phyloP scores from a whole-genome alignment of 2,329 filamentous ascomycete species.

The Cordyceps pruinosa region DNA sequence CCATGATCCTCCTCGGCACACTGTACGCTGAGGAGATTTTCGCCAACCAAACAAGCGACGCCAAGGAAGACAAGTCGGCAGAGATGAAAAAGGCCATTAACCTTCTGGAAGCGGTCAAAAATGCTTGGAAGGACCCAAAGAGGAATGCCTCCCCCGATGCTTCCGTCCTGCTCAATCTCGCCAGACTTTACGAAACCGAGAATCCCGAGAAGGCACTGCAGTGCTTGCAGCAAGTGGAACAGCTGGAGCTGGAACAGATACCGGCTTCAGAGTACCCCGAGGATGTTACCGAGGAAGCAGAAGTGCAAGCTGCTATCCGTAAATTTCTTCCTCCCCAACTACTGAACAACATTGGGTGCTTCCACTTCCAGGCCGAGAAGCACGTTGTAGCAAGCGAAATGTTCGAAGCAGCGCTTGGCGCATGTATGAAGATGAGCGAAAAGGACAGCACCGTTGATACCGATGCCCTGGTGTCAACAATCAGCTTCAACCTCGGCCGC shows the following conservation, averaged over 20 bases:
- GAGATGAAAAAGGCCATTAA: constrained; percentile 82
- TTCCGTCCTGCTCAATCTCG: constrained; percentile 83
- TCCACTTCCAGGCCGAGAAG: constrained; percentile 83
- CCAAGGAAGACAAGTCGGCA: constrained; percentile 78
- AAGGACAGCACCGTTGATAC: constrained; percentile 72
- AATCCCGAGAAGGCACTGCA: constrained; percentile 85
- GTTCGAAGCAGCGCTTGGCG: constrained; percentile 86
- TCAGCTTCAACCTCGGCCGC: constrained; percentile 91
- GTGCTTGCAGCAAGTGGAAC: constrained; percentile 85
- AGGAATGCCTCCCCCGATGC: constrained; percentile 75
- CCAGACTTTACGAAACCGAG: constrained; percentile 80
- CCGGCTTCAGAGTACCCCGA: constrained; percentile 60
- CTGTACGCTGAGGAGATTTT: constrained; percentile 95
- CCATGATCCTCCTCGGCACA: constrained; percentile 85
- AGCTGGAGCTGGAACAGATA: constrained; percentile 77
- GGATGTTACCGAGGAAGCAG: constrained; percentile 48
- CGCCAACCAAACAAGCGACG: constrained; percentile 60
- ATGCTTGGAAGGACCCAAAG: constrained; percentile 88
- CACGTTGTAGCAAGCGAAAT: constrained; percentile 72
- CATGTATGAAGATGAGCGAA: constrained; percentile 75
- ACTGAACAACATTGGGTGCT: constrained; percentile 95
- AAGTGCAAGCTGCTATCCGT: constrained; percentile 56
- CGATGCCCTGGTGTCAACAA: constrained; percentile 87
- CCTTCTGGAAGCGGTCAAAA: constrained; percentile 76
- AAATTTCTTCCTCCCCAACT: constrained; percentile 81